Percentiles rank a stretch among this genome's conserved stretches.
phyloP scores from a whole-genome alignment of 306 rosid genomes.

The Vigna unguiculata region DNA sequence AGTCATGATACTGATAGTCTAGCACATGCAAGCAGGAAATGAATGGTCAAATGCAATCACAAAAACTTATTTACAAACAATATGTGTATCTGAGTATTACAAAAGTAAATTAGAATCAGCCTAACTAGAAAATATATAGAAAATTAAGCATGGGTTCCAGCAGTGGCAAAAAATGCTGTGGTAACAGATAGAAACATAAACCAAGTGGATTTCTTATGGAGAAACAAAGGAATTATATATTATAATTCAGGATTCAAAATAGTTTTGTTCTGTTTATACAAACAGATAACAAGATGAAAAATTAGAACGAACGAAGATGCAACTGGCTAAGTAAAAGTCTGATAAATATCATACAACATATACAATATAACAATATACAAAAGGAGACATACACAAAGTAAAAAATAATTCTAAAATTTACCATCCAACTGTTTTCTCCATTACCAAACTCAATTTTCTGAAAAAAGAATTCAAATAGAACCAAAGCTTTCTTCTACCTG shows the following conservation, averaged over 20 bases:
- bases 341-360: neutral
- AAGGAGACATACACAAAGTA: conserved; percentile 3
- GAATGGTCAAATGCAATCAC: neutral
- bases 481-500: conserved; percentile 19
- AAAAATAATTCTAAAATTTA: neutral
- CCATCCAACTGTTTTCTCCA: conserved; percentile 3
- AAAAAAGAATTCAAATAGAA: conserved; percentile 22
- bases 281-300: conserved; percentile 4
- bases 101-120: neutral
- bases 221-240: conserved; percentile 17
- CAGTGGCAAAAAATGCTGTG: neutral
- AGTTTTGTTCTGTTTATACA: neutral
- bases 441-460: conserved; percentile 12
- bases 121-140: neutral
- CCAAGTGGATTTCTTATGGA: conserved; percentile 1
- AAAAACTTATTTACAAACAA: neutral
- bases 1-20: neutral
- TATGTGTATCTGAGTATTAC: neutral
- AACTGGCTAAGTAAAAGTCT: conserved; percentile 13
- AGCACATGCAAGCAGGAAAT: neutral
- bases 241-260: conserved; percentile 3
- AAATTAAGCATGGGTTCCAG: neutral
- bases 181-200: conserved; percentile 1
- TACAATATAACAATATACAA: neutral
- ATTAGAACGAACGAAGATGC: conserved; percentile 23